Base-by-base conservation (phyloP, 371 early-diverging fungal species). In the Caulochytrium protostelioides region DNA sequence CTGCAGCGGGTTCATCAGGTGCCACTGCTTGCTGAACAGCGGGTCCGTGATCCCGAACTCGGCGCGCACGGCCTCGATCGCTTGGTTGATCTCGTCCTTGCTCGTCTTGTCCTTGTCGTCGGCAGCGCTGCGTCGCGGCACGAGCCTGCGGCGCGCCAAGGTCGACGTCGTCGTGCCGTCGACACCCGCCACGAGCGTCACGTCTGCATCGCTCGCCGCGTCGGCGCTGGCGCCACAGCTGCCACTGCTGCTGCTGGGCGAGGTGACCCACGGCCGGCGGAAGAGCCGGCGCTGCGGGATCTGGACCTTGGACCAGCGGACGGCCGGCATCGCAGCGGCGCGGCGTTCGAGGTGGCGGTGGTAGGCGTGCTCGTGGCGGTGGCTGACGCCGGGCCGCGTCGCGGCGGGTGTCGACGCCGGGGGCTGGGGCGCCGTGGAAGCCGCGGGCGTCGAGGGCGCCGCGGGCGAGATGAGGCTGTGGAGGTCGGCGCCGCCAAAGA, bases 21-120 rank as follows among this genome's bases (percentile, higher is more conserved):
- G 82, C 84, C 84, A 84, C 44, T 84, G 85, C 14, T 70, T 55
- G 16, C 36, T 25, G 43, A 83, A 78, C 33, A 70, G 72, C n/a
- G 85, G 85, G 50, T 89, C 89, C 4, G 23, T 18, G 20, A 83
- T 75, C 6, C 32, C 28, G 28, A 67, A 31, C 39, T 13, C 20
- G 19, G 38, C 37, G 33, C 41, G 6, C 32, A 50, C 1, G 35
- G 46, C 28, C 36, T 33, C 5, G 30, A 30, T 22, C 38, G 36
- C 4, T 6, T 17, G 16, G 6, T 32, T 18, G 4, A 6, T n/a
- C 19, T 3, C 4, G 18, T 32, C 6, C n/a, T 41, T 36, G 12
- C 1, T 22, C 16, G 42, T 32, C 22, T 41, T 32, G 16, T 36
- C 35, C 24, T 34, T 33, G 25, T 7, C 23, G 2, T 16, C 34